phyloP scores from a whole-genome alignment of 1,284 basidiomycete species.

The Puccinia polysora region DNA sequence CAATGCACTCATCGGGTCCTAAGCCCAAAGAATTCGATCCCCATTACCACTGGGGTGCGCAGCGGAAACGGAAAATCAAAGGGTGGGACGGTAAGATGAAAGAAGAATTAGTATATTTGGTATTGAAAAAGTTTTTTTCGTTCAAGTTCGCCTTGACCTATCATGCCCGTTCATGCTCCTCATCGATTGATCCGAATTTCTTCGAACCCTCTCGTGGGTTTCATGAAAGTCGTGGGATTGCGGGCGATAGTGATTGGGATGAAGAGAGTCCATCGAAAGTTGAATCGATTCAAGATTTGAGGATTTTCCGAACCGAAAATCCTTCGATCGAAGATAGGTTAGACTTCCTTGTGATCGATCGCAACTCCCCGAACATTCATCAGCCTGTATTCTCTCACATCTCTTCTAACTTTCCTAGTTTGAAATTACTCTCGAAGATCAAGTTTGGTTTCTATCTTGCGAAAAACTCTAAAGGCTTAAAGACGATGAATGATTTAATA shows the following conservation, averaged over 20 bases:
- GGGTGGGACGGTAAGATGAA: constrained; percentile 44
- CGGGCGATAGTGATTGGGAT: neutral
- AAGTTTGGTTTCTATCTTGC: constrained; percentile 23
- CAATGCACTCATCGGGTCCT: constrained; percentile 24
- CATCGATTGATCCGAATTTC: neutral
- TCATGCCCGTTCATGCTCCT: neutral
- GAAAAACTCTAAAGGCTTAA: constrained; percentile 23
- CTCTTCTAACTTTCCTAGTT: constrained; percentile 21
- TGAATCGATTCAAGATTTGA: neutral
- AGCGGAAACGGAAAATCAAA: constrained; percentile 28
- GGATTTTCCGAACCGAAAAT: constrained; percentile 4
- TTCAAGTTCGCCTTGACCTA: neutral
- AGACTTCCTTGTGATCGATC: constrained; percentile 18
- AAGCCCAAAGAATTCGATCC: constrained; percentile 5
- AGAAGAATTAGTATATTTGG: constrained; percentile 36
- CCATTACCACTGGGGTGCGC: constrained; percentile 25
- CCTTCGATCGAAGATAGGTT: neutral
- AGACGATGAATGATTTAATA: constrained; percentile 9
- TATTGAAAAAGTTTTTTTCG: constrained; percentile 17
- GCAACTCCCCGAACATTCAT: neutral
- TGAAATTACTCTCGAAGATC: constrained; percentile 32
- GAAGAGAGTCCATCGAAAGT: neutral
- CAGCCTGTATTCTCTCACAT: neutral
- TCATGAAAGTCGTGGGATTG: neutral
- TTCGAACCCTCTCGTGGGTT: neutral